A percentile compares a stretch with the other conserved stretches of the same genome.
Evolutionary conservation across 2,329 filamentous ascomycete genomes (phyloP).

Genomic region (Emergomyces pasteurianus): DNA sequence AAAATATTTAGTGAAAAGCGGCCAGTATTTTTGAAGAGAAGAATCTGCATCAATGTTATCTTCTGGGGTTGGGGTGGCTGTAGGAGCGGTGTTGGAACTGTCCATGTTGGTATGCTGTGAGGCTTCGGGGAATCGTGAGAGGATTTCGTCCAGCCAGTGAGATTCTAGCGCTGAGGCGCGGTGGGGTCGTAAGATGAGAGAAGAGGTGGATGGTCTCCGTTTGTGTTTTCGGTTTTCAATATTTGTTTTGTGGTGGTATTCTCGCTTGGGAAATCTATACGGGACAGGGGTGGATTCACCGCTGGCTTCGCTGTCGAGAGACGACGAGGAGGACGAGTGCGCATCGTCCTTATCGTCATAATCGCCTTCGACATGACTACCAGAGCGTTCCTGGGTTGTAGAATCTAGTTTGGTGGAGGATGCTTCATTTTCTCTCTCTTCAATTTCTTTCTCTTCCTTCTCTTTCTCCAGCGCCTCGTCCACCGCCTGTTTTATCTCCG

Average conservation of each 20-base stretch:
- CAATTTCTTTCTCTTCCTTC: slow-evolving; percentile 45
- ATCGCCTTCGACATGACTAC: slow-evolving; percentile 7
- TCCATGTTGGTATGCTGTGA: slow-evolving; percentile 3
- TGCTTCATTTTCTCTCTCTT: slow-evolving; percentile 6
- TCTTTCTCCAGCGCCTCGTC: slow-evolving; percentile 59
- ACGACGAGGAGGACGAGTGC: slow-evolving; percentile 25
- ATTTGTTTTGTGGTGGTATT: slow-evolving; percentile 4
- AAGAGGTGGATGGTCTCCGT: slow-evolving; percentile 33
- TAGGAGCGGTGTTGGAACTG: not conserved
- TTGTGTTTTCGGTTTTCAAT: not conserved
- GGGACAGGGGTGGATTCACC: slow-evolving; percentile 28
- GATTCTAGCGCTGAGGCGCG: slow-evolving; percentile 68
- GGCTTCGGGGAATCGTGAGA: slow-evolving; percentile 24
- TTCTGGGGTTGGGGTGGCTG: slow-evolving; percentile 2
- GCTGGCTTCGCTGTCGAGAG: slow-evolving; percentile 26
- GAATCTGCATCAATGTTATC: slow-evolving; percentile 10
- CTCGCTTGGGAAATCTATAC: slow-evolving; percentile 14
- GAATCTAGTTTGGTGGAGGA: slow-evolving; percentile 3
- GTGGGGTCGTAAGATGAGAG: slow-evolving; percentile 65
- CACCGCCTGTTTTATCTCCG: slow-evolving; percentile 71
- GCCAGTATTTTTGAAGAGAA: slow-evolving; percentile 53
- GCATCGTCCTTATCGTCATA: slow-evolving; percentile 16
- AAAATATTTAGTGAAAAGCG: slow-evolving; percentile 68
- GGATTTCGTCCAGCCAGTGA: slow-evolving; percentile 47
- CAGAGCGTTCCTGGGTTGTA: not conserved